Evolutionary conservation across 306 rosid species (phyloP).

Genomic region (Acacia melanoxylon): DNA sequence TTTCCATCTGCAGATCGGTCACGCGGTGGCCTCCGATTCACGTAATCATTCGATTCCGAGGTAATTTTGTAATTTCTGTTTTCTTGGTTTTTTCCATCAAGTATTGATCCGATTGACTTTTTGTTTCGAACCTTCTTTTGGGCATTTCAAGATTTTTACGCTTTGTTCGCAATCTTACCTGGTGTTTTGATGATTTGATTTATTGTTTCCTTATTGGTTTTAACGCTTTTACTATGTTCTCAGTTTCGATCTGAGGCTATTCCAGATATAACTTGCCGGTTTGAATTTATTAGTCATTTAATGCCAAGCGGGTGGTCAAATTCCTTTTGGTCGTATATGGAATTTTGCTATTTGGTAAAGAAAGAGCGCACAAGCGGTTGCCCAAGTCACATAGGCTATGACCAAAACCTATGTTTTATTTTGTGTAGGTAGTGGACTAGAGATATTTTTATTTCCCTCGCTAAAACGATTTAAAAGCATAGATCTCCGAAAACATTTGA

Average conservation of each 20-base stretch:
- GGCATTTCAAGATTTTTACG: slow-evolving; percentile 28
- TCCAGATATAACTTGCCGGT: neutral
- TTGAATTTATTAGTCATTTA: slow-evolving; percentile 18
- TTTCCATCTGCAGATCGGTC: slow-evolving; percentile 36
- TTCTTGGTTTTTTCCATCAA: neutral
- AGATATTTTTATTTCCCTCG: neutral
- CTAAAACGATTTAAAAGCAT: neutral
- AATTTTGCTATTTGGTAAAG: slow-evolving; percentile 18
- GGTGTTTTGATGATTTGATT: slow-evolving; percentile 14
- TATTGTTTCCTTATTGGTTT: slow-evolving; percentile 27
- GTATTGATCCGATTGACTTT: slow-evolving; percentile 4
- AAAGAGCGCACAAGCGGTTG: slow-evolving; percentile 6
- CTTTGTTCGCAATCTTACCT: slow-evolving; percentile 6
- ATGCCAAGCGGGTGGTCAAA: neutral
- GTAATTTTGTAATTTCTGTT: slow-evolving; percentile 17
- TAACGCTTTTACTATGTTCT: slow-evolving; percentile 14
- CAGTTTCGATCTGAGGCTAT: slow-evolving; percentile 37
- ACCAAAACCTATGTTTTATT: slow-evolving; percentile 1
- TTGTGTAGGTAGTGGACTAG: slow-evolving; percentile 8
- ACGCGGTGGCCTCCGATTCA: neutral
- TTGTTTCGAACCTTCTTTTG: slow-evolving; percentile 9
- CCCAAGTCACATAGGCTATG: slow-evolving; percentile 20
- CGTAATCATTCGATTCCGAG: slow-evolving; percentile 24
- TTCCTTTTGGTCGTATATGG: neutral
- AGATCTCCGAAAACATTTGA: slow-evolving; percentile 16